A percentile compares a stretch with the other conserved stretches of the same genome.
Evolutionary conservation across 805 yeast species (phyloP).

Genomic region (Kodamaea kakaduensis): DNA sequence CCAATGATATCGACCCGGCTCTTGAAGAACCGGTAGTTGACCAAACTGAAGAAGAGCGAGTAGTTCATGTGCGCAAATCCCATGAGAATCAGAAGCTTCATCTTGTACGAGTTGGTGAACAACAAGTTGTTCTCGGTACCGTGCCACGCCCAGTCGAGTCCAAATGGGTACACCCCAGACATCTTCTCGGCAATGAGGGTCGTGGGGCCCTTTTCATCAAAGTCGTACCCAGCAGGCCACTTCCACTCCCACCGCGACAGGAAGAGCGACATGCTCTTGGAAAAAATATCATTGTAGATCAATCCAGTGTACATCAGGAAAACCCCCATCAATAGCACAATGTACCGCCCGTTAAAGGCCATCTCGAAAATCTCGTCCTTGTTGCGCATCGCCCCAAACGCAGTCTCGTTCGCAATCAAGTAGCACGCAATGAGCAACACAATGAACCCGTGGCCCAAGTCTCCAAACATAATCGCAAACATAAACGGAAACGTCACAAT

Average conservation of each 20-base stretch:
- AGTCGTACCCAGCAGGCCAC: slow-evolving; percentile 59
- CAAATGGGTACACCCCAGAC: slow-evolving; percentile 72
- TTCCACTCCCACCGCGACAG: slow-evolving; percentile 87
- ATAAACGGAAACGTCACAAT: slow-evolving; percentile 94
- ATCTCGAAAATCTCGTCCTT: slow-evolving; percentile 94
- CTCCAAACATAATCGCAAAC: slow-evolving; percentile 99
- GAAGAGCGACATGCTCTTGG: slow-evolving; percentile 85
- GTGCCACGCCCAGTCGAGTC: slow-evolving; percentile 95
- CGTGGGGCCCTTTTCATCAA: slow-evolving; percentile 46
- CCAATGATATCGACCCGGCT: slow-evolving; percentile 81
- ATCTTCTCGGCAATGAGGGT: slow-evolving; percentile 59
- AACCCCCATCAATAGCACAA: slow-evolving; percentile 84
- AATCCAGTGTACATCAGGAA: slow-evolving; percentile 96
- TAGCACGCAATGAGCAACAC: slow-evolving; percentile 67
- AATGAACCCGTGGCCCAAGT: slow-evolving; percentile 91
- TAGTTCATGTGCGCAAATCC: slow-evolving; percentile 95
- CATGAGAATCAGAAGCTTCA: slow-evolving; percentile 93
- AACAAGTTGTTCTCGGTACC: slow-evolving; percentile 89
- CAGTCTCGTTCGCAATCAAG: slow-evolving; percentile 70
- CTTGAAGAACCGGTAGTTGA: slow-evolving; percentile 67
- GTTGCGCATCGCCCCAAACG: slow-evolving; percentile 56
- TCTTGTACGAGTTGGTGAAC: slow-evolving; percentile 92
- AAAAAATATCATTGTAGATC: slow-evolving; percentile 89
- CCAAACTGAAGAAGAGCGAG: slow-evolving; percentile 78
- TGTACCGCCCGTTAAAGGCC: slow-evolving; percentile 93